Conservation (phyloP, 148 eudicot genomes). For the Heliosperma pusillum region DNA sequence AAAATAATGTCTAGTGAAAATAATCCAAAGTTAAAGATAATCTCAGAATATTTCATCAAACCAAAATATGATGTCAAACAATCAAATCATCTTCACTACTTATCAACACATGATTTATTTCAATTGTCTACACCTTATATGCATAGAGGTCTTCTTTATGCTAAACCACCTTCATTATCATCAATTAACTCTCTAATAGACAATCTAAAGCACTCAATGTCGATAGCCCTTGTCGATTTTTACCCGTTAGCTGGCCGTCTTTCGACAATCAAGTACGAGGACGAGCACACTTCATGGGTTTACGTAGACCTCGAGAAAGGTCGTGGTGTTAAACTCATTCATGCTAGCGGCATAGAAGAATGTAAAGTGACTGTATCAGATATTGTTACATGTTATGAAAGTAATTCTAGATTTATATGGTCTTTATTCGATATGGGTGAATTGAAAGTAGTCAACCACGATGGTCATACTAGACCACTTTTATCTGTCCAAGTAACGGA, state of each 20-base stretch:
- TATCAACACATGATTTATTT: conserved; percentile 8
- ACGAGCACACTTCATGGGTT: conserved; percentile 1
- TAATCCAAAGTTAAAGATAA: background rate
- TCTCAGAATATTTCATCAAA: conserved; percentile 17
- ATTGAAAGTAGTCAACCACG: conserved; percentile 24
- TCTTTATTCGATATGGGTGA: conserved; percentile 27
- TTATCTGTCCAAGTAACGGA: conserved; percentile 33
- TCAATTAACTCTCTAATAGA: background rate
- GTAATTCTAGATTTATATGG: conserved; percentile 1
- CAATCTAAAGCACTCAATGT: conserved; percentile 10
- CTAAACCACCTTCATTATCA: conserved; percentile 7
- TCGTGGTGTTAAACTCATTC: conserved; percentile 12
- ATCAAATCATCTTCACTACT: conserved; percentile 2
- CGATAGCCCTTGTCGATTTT: conserved; percentile 18
- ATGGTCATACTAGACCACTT: conserved; percentile 28
- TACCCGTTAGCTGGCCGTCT: conserved; percentile 23
- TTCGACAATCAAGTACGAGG: background rate
- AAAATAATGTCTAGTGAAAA: background rate
- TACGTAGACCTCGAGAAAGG: conserved; percentile 17
- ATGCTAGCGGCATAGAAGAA: background rate
- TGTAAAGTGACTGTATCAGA: background rate
- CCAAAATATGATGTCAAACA: conserved; percentile 6
- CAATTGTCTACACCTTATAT: conserved; percentile 8
- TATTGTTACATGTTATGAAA: conserved; percentile 11
- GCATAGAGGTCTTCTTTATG: conserved; percentile 22